These are phyloP conservation scores for Coniochaeta ligniaria DNA, from an alignment of 2,329 filamentous ascomycete genomes.

Conservation along the genomic window DNA sequence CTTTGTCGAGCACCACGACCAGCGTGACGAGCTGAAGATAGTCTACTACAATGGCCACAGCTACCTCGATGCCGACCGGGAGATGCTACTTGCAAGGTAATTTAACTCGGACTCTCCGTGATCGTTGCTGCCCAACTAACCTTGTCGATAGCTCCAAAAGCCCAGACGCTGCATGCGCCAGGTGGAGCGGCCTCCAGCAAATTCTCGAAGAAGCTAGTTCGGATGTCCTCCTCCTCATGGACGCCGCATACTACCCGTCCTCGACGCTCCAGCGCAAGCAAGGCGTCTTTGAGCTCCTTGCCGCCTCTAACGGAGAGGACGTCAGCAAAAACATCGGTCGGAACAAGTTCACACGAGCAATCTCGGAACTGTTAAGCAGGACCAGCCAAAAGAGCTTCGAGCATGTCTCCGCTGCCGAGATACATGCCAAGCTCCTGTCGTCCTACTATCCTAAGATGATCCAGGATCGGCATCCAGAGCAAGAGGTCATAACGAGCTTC, in stretches of 20 bases:
- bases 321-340: conserved; percentile 39
- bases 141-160: conserved; percentile 35
- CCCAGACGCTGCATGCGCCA: conserved; percentile 32
- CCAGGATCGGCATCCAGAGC: conserved; percentile 39
- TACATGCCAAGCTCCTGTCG: conserved; percentile 46
- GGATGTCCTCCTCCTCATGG: conserved; percentile 52
- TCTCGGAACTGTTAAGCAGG: conserved; percentile 42
- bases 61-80: conserved; percentile 45
- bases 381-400: conserved; percentile 32
- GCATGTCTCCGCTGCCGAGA: conserved; percentile 42
- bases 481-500: conserved; percentile 38
- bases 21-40: conserved; percentile 50
- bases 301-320: conserved; percentile 46
- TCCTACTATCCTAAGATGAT: conserved; percentile 44
- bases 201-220: conserved; percentile 47
- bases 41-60: conserved; percentile 51
- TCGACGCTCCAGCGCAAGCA: conserved; percentile 42
- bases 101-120: conserved; percentile 5
- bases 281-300: conserved; percentile 49
- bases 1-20: conserved; percentile 45
- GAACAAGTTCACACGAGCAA: conserved; percentile 42
- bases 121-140: neutral
- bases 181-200: conserved; percentile 50
- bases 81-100: conserved; percentile 52
- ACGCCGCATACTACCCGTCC: conserved; percentile 50